Evolutionary conservation across 306 rosid species (phyloP), one percentile per base, ranked within the genome.

Genomic region (Begonia fuchsioides): DNA sequence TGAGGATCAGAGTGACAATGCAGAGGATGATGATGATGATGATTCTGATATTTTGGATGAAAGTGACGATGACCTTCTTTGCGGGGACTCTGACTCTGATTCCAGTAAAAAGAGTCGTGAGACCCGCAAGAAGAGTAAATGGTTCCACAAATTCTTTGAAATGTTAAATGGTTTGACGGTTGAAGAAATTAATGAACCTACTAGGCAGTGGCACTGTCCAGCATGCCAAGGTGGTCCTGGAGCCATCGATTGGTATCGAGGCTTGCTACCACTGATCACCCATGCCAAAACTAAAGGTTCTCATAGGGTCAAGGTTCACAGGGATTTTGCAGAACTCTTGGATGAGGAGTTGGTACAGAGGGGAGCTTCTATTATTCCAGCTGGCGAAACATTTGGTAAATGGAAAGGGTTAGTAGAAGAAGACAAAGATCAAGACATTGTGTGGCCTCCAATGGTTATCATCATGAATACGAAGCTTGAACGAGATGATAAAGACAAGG

Each of bases 201-300:
- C 58, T 38, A 72, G 94, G 73, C 86, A 75, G 79, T 86, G 96
- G 96, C 96, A 86, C 49, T 86, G 94, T 53, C 80, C 94, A 17
- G 90, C 94, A 48, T 86, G 96, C 64, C 79, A 82, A 70, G 56
- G 72, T 45, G 94, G 96, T 26, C 96, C 96, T 38, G 96, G 96
- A 54, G 63, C 96, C 55, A 86, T 86, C 64, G 94, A 86, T 47
- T 79, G 96, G 96, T 86, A 60, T 54, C 67, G 70, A 38, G 96
- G 96, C 58, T 65, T 86, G 72, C 94, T 76, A 73, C 96, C 96
- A 39, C 50, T 86, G 57, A 47, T 74, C 68, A 59, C 87, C 7
- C 96, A 82, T 59, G 96, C 96, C 43, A 86, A 79, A 62, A 86
- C 96, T 3, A 86, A 86, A 56, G 96, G 96, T 9, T 69, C 86